Evolutionary conservation across 2,329 filamentous ascomycete genomes (phyloP), one percentile per base, ranked within the genome.

Genomic region (Ceratocystis ficicola): DNA sequence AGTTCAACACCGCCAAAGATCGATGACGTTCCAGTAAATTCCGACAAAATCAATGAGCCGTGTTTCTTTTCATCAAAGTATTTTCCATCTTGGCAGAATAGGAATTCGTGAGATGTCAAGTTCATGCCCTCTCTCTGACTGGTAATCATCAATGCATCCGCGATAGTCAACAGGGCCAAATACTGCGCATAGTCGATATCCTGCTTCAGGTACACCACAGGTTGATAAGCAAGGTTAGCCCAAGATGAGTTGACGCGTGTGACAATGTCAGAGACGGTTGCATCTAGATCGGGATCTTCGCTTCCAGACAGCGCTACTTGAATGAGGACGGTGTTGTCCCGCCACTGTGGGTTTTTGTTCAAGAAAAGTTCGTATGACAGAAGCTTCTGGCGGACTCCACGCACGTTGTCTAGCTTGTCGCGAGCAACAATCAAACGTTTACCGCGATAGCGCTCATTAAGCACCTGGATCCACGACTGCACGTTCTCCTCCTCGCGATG

Each of bases 71-170:
- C 78, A 1, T 81, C 79, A 68, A 83, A 77, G 63, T 81, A 80
- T 70, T 83, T 83, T 50, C 92, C 92, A 72, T 97, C 93, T 73
- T 97, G 93, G 72, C 92, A 96, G 70, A 90, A 89, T 44, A 96
- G 83, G 72, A 91, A 97, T 74, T 97, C 93, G 73, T 97, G 94
- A 5, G 89, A 92, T 0, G 93, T 96, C 66, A 97, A 77, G 73
- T 96, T 97, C 94, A 97, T 97, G 69, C 93, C 93, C 74, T 97
- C 93, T 64, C 94, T 90, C 71, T 97, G 85, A 73, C 90, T 95
- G 1, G 93, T 95, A 72, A 97, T 94, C 84, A 96, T 94, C 62
- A 97, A 79, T 2, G 88, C 89, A 76, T 97, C 92, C 1, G 93
- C 94, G 64, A 95, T 87, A 2, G 90, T 90, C 60, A 96, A 81